Evolutionary conservation across 1,284 basidiomycete genomes (phyloP), one percentile per base, ranked within the genome.

Genomic region (Laetiporus sulphureus): DNA sequence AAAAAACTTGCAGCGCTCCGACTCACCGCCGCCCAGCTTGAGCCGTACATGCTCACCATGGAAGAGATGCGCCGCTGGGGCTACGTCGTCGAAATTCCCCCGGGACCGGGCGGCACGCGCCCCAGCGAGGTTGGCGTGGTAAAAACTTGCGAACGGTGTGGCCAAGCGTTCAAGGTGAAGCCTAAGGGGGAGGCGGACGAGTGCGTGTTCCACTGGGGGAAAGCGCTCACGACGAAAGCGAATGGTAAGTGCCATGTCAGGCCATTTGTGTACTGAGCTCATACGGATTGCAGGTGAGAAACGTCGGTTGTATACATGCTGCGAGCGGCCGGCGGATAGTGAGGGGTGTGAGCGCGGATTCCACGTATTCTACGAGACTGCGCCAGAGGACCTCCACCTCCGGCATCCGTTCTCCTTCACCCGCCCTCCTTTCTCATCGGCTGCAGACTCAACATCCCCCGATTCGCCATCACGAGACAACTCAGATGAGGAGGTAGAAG

Each of bases 191-290:
- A 75, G 32, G 69, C 72, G 12, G 74, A 79, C 2, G 73, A 83
- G 48, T 97, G 93, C 60, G 63, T 71, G 0, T 83, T 77, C 57
- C 93, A 96, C 59, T 91, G 87, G 81, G 92, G 91, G 0, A 81
- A 73, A 60, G 68, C 74, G n/a, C 73, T 72, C 52, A 68, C 66
- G 19, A 70, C 65, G 36, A 73, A 68, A 33, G 67, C 75, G 38
- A 75, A 79, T 48, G 86, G 91, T 79, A 55, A 40, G 69, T 54
- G 15, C 31, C 8, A 16, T 4, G 23, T 10, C 31, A 8, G 25
- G 7, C 30, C 39, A 51, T 54, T 35, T 15, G 21, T 46, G 34
- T 42, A 21, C 35, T 44, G 49, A 3, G 48, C 40, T 41, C 12
- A 29, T 38, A 19, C 16, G 32, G 12, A n/a, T 6, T 10, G 23